Evolutionary conservation across 2,329 filamentous ascomycete species (phyloP).

Genomic region (Coniella lustricola): DNA sequence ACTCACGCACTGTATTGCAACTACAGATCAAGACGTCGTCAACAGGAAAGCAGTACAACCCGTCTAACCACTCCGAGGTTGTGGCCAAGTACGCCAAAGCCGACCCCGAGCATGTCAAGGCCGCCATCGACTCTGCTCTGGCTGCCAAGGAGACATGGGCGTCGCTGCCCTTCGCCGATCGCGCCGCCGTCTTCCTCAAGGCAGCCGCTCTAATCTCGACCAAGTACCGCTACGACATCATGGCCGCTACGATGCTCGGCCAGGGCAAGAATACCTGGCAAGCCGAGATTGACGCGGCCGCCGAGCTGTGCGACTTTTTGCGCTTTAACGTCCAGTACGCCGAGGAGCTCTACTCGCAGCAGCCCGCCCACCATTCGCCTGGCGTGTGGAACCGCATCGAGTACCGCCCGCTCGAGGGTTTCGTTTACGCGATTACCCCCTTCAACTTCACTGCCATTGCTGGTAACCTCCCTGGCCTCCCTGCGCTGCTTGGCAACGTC

Average conservation of each 20-base stretch:
- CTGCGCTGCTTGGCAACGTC: constrained; percentile 87
- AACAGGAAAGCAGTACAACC: constrained; percentile 69
- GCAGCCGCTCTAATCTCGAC: constrained; percentile 82
- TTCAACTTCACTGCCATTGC: constrained; percentile 98
- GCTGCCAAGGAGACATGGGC: constrained; percentile 86
- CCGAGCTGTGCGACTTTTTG: constrained; percentile 87
- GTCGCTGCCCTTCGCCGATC: constrained; percentile 77
- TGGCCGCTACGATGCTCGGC: constrained; percentile 92
- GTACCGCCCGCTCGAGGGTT: constrained; percentile 84
- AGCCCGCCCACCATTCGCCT: constrained; percentile 74
- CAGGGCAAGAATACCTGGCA: constrained; percentile 99
- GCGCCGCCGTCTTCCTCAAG: constrained; percentile 91
- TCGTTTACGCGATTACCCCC: constrained; percentile 88
- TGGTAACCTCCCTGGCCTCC: constrained; percentile 75
- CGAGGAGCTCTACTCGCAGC: constrained; percentile 80
- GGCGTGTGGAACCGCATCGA: constrained; percentile 91
- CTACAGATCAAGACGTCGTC: constrained; percentile 58
- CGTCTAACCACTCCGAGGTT: constrained; percentile 67
- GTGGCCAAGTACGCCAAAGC: constrained; percentile 84
- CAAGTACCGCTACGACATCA: constrained; percentile 95
- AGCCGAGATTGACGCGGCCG: constrained; percentile 94
- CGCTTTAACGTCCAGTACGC: constrained; percentile 93
- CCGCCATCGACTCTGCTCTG: constrained; percentile 77
- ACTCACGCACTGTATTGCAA: constrained; percentile 16
- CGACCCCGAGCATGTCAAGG: constrained; percentile 64